Evolutionary conservation across 2,329 filamentous ascomycete species (phyloP).

Genomic region (Eutypa lata): DNA sequence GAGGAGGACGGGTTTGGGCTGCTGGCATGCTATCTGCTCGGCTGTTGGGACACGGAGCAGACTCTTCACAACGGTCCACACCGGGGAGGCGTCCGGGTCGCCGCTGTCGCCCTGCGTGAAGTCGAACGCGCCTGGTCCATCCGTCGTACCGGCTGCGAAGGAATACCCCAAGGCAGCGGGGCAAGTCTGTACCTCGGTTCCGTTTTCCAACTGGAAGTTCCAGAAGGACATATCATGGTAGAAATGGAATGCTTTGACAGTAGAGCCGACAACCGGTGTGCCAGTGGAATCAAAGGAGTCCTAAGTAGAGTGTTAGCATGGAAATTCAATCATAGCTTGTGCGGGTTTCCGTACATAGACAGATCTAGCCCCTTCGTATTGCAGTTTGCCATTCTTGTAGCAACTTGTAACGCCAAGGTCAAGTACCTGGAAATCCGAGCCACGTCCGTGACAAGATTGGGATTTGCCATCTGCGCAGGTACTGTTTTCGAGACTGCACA

Average conservation of each 20-base stretch:
- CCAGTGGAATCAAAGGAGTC: constrained; percentile 43
- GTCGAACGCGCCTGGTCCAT: constrained; percentile 84
- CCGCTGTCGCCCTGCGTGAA: constrained; percentile 81
- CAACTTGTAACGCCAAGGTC: constrained; percentile 74
- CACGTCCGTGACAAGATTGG: constrained; percentile 67
- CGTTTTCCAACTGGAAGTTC: constrained; percentile 69
- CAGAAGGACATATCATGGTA: constrained; percentile 77
- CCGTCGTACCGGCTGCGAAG: constrained; percentile 86
- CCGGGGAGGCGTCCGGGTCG: constrained; percentile 64
- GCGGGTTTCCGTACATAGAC: constrained; percentile 33
- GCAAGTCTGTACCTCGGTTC: constrained; percentile 69
- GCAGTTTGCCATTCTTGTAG: constrained; percentile 68
- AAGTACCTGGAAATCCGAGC: constrained; percentile 61
- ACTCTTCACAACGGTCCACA: constrained; percentile 74
- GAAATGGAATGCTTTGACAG: constrained; percentile 75
- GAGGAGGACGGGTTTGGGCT: constrained; percentile 78
- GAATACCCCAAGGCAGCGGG: constrained; percentile 84
- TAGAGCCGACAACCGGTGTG: constrained; percentile 57
- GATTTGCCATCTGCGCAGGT: constrained; percentile 69
- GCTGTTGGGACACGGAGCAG: constrained; percentile 66
- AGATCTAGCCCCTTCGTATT: constrained; percentile 58
- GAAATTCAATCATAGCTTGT: background rate
- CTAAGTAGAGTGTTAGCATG: constrained; percentile 31
- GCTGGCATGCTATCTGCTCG: constrained; percentile 71
- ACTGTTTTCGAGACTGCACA: constrained; percentile 72